Percentiles rank a stretch among this genome's conserved stretches.
phyloP scores from a whole-genome alignment of 2,329 filamentous ascomycete species.

The Hypoxylon sp. region DNA sequence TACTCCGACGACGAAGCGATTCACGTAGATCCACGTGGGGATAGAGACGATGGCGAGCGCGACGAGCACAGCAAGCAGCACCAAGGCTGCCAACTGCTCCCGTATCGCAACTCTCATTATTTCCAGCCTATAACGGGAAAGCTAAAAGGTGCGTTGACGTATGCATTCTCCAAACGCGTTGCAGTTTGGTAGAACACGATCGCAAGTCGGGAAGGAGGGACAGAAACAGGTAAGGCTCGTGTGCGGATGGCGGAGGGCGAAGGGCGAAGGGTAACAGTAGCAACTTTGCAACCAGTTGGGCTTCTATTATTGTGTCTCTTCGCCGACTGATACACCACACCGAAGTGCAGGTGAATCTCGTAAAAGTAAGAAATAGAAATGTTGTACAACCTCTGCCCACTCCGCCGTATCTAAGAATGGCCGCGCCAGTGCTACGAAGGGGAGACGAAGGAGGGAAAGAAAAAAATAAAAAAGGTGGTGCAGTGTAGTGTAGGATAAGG shows the following conservation, averaged over 20 bases:
- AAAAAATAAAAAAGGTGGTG: slow-evolving; percentile 20
- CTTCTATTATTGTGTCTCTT: slow-evolving; percentile 5
- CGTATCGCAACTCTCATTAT: slow-evolving; percentile 87
- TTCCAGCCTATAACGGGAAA: slow-evolving; percentile 52
- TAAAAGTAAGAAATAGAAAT: slow-evolving; percentile 10
- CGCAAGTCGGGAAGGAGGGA: slow-evolving; percentile 12
- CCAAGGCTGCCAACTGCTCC: slow-evolving; percentile 85
- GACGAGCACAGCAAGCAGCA: slow-evolving; percentile 79
- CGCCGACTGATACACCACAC: slow-evolving; percentile 27
- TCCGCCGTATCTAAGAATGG: slow-evolving; percentile 29
- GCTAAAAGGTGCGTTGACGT: slow-evolving; percentile 42
- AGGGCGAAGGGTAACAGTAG: slow-evolving; percentile 1
- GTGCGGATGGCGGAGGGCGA: background rate
- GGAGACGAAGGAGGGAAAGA: slow-evolving; percentile 2
- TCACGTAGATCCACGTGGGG: slow-evolving; percentile 75
- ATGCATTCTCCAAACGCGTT: slow-evolving; percentile 51
- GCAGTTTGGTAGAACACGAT: slow-evolving; percentile 23
- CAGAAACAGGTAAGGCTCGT: background rate
- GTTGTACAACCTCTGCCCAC: slow-evolving; percentile 28
- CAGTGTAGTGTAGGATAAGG: slow-evolving; percentile 6
- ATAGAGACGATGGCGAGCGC: slow-evolving; percentile 84
- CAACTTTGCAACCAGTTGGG: slow-evolving; percentile 9
- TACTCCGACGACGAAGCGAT: slow-evolving; percentile 65
- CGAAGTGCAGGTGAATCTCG: slow-evolving; percentile 23
- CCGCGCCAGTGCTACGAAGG: slow-evolving; percentile 31